Evolutionary conservation across 371 early-diverging fungal species (phyloP).

Genomic region (Rhizopus sp.): DNA sequence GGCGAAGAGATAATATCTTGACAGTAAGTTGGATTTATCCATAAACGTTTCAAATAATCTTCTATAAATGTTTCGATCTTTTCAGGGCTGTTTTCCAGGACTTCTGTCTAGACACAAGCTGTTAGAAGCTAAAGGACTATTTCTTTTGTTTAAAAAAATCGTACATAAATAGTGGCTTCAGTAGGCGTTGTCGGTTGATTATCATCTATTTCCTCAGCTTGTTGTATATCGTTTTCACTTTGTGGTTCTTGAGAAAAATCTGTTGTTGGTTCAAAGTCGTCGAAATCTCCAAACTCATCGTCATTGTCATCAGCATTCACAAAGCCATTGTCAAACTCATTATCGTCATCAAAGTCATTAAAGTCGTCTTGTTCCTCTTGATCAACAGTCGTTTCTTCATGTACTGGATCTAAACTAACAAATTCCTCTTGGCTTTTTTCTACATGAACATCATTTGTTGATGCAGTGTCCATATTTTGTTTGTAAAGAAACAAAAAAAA

Average conservation of each 20-base stretch:
- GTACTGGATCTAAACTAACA: neutral
- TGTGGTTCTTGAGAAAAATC: neutral
- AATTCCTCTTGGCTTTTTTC: no score
- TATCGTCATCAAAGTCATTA: conserved; percentile 3
- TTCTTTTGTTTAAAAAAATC: neutral
- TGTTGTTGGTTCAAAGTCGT: conserved; percentile 39
- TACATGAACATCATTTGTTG: no score
- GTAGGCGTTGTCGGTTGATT: conserved; percentile 20
- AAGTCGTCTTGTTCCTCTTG: neutral
- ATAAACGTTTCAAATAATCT: conserved; percentile 17
- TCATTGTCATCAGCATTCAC: conserved; percentile 11
- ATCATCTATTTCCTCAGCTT: conserved; percentile 1
- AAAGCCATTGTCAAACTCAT: conserved; percentile 13
- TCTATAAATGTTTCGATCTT: conserved; percentile 21
- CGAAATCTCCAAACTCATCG: conserved; percentile 40
- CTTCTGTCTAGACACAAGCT: conserved; percentile 11
- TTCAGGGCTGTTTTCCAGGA: conserved; percentile 18
- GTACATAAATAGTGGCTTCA: conserved; percentile 41
- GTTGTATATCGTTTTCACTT: neutral
- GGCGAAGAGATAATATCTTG: conserved; percentile 2
- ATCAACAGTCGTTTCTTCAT: conserved; percentile 3
- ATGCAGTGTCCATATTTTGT: no score
- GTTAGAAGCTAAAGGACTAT: neutral
- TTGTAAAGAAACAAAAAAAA: no score
- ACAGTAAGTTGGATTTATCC: conserved; percentile 2